Base-by-base conservation (phyloP, 2,329 filamentous ascomycete species). In the Penicillium sp. region DNA sequence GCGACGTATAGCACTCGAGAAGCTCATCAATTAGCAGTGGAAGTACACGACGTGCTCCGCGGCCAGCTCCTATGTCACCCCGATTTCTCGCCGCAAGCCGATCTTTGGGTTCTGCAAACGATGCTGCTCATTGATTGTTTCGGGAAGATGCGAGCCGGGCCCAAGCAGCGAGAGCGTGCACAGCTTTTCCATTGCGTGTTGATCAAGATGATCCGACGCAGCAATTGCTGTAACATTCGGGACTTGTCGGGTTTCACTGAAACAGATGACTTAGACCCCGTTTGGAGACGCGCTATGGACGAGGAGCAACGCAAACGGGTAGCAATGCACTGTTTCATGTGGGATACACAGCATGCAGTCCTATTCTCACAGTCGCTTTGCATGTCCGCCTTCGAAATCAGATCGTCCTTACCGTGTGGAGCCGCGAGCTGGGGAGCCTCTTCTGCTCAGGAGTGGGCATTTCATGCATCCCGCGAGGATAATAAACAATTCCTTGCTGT, bases 331-430 rank as follows among this genome's bases (percentile, higher is more conserved):
- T 87, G 83, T 62, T 88, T 87, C 64, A 82, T 87, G 74, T 87
- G 84, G 84, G 84, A 87, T 59, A 85, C 83, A 0, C 83, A 87
- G 50, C 83, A 87, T 55, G 83, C 84, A 0, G 82, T 86, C 0
- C 73, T 87, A 0, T 87, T 87, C 65, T 86, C 82, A n/a, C 84
- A 87, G 62, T 85, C 82, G 4, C 75, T 87, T 0, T 87, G 84
- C 68, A 87, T 87, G 83, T 86, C 83, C 1, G 82, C 83, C 0
- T 86, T 86, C 46, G 84, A 87, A 60, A 75, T 88, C 1, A 78
- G 82, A 0, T 77, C 83, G 0, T 75, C 77, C 2, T 66, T 87
- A 2, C 84, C 84, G 0, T 86, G 82, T 60, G 75, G 78, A 39
- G 76, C 83, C 46, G 65, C 73, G 0, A 61, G 81, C 0, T 88